Percentiles rank a stretch among this genome's conserved stretches.
phyloP scores from a whole-genome alignment of 805 yeast genomes.

The Monosporozyma unispora region DNA sequence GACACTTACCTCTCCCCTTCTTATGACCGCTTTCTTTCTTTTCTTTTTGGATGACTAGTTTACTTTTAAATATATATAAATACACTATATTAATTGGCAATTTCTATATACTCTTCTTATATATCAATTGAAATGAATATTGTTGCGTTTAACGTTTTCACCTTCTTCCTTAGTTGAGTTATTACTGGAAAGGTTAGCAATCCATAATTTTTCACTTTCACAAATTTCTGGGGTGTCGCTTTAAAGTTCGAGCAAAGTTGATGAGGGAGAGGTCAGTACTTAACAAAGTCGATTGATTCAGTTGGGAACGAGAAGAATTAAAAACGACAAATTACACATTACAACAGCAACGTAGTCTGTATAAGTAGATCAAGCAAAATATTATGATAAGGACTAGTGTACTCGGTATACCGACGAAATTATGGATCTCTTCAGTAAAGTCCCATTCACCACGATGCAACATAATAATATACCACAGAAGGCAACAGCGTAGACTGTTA shows the following conservation, averaged over 20 bases:
- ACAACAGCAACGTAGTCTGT: neutral
- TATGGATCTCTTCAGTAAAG: neutral
- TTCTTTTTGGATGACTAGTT: neutral
- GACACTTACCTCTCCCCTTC: no score
- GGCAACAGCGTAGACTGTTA: neutral
- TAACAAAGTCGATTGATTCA: neutral
- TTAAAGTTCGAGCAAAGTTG: neutral
- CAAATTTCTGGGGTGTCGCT: constrained; percentile 1
- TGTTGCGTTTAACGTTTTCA: neutral
- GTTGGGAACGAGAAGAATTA: neutral
- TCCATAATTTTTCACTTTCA: neutral
- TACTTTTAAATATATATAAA: neutral
- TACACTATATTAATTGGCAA: neutral
- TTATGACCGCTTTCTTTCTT: no score
- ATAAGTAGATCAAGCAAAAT: neutral
- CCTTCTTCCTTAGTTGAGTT: neutral
- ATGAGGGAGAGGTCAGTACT: neutral
- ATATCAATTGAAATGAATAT: neutral
- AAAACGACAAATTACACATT: no score
- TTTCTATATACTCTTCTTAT: neutral
- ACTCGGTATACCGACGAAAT: neutral
- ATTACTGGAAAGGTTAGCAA: neutral
- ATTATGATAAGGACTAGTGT: neutral
- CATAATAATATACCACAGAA: neutral
- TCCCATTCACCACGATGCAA: neutral